These are phyloP conservation scores for Mycena kentingensis DNA, from an alignment of 768 basidiomycete genomes.

Conservation along the genomic window DNA sequence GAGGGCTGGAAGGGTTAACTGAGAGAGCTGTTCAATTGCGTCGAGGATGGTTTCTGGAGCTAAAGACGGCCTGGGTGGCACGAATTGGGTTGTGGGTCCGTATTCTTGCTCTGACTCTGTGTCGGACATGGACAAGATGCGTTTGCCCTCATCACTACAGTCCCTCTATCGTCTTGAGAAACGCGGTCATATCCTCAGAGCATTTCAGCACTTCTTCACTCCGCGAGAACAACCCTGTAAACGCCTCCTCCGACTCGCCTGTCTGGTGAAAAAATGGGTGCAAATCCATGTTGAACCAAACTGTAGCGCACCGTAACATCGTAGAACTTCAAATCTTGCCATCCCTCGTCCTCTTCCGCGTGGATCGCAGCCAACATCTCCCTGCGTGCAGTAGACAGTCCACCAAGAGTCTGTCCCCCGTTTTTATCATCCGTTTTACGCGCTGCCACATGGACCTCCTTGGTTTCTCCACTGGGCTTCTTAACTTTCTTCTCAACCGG, in stretches of 20 bases:
- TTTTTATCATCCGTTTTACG: conserved; percentile 69
- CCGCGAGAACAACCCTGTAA: conserved; percentile 67
- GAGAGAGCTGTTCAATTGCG: neutral
- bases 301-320: conserved; percentile 56
- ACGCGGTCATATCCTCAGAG: conserved; percentile 56
- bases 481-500: conserved; percentile 60
- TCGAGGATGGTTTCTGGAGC: neutral
- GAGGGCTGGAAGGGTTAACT: neutral
- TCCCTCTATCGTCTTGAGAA: conserved; percentile 59
- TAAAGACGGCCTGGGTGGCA: neutral
- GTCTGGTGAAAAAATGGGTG: conserved; percentile 48
- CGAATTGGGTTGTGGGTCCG: neutral
- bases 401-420: conserved; percentile 52
- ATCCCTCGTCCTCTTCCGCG: conserved; percentile 75
- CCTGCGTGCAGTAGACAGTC: conserved; percentile 67
- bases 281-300: conserved; percentile 4
- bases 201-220: conserved; percentile 52
- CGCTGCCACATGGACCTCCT: conserved; percentile 77
- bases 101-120: conserved; percentile 57
- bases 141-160: conserved; percentile 35
- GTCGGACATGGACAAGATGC: conserved; percentile 37
- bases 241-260: conserved; percentile 53
- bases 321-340: conserved; percentile 69
- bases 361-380: conserved; percentile 79
- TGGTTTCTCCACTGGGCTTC: conserved; percentile 57